phyloP scores from a whole-genome alignment of 179 eudicot species.

The Gypsophila paniculata region DNA sequence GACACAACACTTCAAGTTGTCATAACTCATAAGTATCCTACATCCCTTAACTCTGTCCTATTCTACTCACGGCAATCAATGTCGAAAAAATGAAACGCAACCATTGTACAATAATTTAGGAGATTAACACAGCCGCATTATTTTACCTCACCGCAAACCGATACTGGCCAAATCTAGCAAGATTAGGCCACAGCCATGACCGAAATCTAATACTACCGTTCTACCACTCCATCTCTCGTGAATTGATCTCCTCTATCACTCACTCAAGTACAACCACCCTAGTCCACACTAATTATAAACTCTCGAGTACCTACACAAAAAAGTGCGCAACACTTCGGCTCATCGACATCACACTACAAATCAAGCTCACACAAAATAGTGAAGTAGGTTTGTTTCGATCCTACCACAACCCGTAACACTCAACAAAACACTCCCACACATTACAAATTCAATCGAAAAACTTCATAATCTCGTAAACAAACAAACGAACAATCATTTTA shows the following conservation, averaged over 20 bases:
- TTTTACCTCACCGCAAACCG: too few relatives aligned
- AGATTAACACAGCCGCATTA: too few relatives aligned
- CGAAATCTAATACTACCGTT: background rate
- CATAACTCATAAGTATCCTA: background rate
- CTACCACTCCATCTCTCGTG: background rate
- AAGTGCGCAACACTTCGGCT: background rate
- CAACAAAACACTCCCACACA: background rate
- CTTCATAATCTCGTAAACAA: background rate
- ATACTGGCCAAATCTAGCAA: too few relatives aligned
- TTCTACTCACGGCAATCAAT: too few relatives aligned
- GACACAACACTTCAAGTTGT: background rate
- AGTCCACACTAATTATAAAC: too few relatives aligned
- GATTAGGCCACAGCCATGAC: too few relatives aligned
- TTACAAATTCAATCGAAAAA: background rate
- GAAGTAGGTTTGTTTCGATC: conserved; percentile 1
- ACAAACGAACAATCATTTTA: too few relatives aligned
- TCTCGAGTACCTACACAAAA: background rate
- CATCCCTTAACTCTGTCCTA: too few relatives aligned
- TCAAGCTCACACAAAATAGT: too few relatives aligned
- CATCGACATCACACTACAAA: background rate
- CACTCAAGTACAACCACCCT: conserved; percentile 1
- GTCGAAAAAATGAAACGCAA: too few relatives aligned
- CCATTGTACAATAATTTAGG: too few relatives aligned
- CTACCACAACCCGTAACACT: background rate
- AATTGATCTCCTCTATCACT: background rate